Evolutionary conservation across 1,284 basidiomycete species (phyloP), one percentile per base, ranked within the genome.

Genomic region (Cutaneotrichosporon cutaneum): DNA sequence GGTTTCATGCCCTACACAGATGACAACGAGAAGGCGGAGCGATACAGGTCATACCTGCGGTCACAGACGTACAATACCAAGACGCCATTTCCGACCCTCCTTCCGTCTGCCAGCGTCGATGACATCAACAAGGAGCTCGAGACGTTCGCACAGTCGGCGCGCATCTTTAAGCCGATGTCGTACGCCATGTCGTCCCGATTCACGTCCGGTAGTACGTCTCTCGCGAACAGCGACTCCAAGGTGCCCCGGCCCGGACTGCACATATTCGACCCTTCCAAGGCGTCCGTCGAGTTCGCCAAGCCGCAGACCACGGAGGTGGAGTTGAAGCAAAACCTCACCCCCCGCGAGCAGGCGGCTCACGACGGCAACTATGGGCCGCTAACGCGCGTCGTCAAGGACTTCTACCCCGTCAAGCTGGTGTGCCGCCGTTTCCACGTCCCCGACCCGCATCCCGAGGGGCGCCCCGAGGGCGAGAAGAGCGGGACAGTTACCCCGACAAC

Each of bases 381-480:
- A 72, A 97, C 94, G 22, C 82, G 94, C 42, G 88, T 90, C 62
- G 82, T 84, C 30, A 84, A 82, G 63, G 75, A 84, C 0, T 98
- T 92, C 88, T 86, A 87, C 68, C 95, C 95, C 0, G 86, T 85
- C 22, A 84, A 84, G 63, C 79, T 98, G 58, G 81, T 99, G 18
- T 97, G 93, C 80, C 96, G 94, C 77, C 86, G 95, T n/a, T 96
- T 98, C 76, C 90, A 90, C 0, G 89, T 97, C 39, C 89, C 88
- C 68, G 90, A 94, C 74, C 94, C 88, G 3, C 85, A 88, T 67
- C 85, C 85, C 0, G 81, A 82, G 54, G 81, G 81, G 11, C 70
- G 72, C 7, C 72, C 71, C 0, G 68, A 59, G 30, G 63, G 50
- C 2, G 21, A 42, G 13, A 42, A 44, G 14, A 62, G 65, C 22